Conservation (phyloP, 208 protist species). For the Leishmania major region DNA sequence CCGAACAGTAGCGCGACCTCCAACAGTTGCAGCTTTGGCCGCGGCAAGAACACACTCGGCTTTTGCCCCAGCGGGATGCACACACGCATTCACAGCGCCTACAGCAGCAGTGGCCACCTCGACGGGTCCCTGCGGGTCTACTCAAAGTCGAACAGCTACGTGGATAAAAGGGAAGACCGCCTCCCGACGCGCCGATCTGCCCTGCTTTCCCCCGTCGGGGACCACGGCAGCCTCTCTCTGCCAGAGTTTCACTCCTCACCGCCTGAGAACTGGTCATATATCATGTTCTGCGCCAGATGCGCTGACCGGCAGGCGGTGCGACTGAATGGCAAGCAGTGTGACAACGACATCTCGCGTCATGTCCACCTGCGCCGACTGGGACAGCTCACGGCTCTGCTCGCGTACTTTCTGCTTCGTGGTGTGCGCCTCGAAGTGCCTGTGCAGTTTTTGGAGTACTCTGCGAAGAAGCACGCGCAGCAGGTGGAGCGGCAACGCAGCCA, state of each 20-base stretch:
- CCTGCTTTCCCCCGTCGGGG: slow-evolving; percentile 4
- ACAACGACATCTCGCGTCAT: slow-evolving; percentile 37
- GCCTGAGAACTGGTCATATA: slow-evolving; percentile 52
- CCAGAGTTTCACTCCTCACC: slow-evolving; percentile 30
- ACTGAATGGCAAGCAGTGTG: slow-evolving; percentile 36
- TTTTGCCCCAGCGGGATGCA: slow-evolving; percentile 12
- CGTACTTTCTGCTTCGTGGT: slow-evolving; percentile 42
- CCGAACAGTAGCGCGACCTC: slow-evolving; percentile 12
- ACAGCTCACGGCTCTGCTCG: slow-evolving; percentile 50
- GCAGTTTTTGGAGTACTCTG: slow-evolving; percentile 32
- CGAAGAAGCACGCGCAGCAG: slow-evolving; percentile 27
- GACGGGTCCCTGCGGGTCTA: slow-evolving; percentile 21
- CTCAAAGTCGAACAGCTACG: slow-evolving; percentile 25
- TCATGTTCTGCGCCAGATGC: slow-evolving; percentile 58
- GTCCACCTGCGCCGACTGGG: slow-evolving; percentile 43
- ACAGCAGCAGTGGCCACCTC: slow-evolving; percentile 24
- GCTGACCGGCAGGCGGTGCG: slow-evolving; percentile 29
- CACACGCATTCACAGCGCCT: slow-evolving; percentile 19
- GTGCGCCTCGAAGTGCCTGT: slow-evolving; percentile 41
- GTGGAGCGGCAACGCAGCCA: slow-evolving; percentile 36
- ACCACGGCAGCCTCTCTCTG: slow-evolving; percentile 20
- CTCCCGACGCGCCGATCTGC: neutral
- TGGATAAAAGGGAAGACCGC: slow-evolving; percentile 17
- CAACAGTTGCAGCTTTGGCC: slow-evolving; percentile 21
- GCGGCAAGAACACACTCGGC: slow-evolving; percentile 1